Percentiles rank a stretch among this genome's conserved stretches.
Conservation (phyloP, 257 asterid genomes). For the Solanum piurae region DNA sequence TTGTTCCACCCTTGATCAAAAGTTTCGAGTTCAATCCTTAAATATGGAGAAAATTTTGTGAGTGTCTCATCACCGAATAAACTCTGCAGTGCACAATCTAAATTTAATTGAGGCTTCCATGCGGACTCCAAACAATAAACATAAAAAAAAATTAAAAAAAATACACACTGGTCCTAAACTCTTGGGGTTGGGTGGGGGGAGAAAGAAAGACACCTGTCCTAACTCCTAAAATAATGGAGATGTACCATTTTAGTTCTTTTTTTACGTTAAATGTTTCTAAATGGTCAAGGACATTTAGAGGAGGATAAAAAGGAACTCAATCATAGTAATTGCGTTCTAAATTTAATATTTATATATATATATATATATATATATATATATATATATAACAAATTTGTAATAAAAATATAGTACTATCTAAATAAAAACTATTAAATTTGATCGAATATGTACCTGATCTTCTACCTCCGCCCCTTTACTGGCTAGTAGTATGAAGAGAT, state of each 20-base stretch:
- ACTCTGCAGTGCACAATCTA: rapidly evolving
- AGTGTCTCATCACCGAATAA: rapidly evolving
- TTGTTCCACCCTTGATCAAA: rapidly evolving
- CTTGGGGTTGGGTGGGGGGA: not conserved
- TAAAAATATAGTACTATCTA: not conserved
- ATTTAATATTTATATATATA: not conserved
- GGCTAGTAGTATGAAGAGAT: not conserved
- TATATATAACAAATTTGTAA: not conserved
- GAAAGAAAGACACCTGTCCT: not conserved
- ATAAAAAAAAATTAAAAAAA: too few relatives aligned
- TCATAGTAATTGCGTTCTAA: not conserved
- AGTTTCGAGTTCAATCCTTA: rapidly evolving
- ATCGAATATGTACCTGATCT: rapidly evolving
- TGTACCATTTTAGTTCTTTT: not conserved
- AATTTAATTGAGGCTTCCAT: too few relatives aligned
- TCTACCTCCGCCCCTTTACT: not conserved
- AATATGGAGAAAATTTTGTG: too few relatives aligned
- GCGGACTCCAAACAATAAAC: too few relatives aligned
- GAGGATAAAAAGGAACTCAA: not conserved
- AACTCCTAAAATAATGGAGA: not conserved
- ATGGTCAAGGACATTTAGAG: not conserved
- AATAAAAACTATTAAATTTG: rapidly evolving
- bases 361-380: not conserved
- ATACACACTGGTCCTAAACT: not conserved
- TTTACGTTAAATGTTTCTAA: not conserved